Base-by-base conservation (phyloP, 2,329 filamentous ascomycete species). In the Teratosphaeria zuluensis region DNA sequence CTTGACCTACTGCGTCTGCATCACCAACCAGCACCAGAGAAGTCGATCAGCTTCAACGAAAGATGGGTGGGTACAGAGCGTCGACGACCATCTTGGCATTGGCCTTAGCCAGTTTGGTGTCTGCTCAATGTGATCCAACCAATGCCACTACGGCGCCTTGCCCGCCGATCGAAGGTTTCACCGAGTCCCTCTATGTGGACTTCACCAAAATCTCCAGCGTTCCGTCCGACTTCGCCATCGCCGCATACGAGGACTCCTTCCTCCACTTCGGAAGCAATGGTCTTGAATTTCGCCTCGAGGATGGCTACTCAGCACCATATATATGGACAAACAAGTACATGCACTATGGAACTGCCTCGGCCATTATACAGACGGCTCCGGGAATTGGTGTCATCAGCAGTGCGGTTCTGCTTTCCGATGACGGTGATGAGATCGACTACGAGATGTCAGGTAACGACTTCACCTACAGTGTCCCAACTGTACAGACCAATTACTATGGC, bases 401-500 rank as follows among this genome's bases (percentile, higher is more conserved):
- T 9, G 52, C 52, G 14, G 52, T 54, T 14, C 19, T 54, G 12
- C 14, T 54, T 9, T 54, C 52, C 30, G 52, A 54, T 31, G 32
- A 31, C 14, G 30, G 28, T 14, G 52, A 54, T 54, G 52, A 54
- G 52, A 54, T 54, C 30, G 52, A 54, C 52, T 54, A 35, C 30
- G 52, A 54, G 32, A 32, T 54, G 28, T 16, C 12, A 8, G 52
- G 52, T 21, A 54, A 54, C 21, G 19, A 54, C 52, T 54, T 54
- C 32, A 21, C 14, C 9, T 19, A 48, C 19, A 54, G 11, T n/a
- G 24, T 31, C 30, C 52, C 52, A 3, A 54, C 52, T 7, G 24
- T 54, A 7, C 52, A 54, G 52, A 54, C 52, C 52, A 54, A 54
- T 11, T 54, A 54, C 52, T 54, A 54, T 11, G 52, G 52, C 52